Base-by-base conservation (phyloP, 805 yeast species). In the Kodamaea kaohsiungensis region DNA sequence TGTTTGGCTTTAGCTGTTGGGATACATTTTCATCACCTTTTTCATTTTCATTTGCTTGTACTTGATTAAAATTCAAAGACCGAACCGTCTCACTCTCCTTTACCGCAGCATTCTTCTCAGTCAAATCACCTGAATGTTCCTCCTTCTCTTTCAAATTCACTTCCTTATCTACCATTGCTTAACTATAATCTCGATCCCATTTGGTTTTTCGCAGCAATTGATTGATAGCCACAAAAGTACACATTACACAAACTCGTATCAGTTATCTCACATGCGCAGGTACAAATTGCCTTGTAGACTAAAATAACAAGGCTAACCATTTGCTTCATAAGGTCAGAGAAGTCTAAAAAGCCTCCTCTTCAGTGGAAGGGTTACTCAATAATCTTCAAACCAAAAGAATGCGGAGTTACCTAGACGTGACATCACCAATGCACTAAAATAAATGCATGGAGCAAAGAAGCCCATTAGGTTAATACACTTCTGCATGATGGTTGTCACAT, bases 181-280 rank as follows among this genome's bases (percentile, higher is more conserved):
- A 2, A 27, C 39, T 6, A 22, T 4, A 22, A 30, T 18, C 15
- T 15, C 7, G 25, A 25, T 15, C 30, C 22, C 8, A 4, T 15
- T 46, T 16, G 22, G n/a, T 38, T 19, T 48, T 48, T 48, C 45
- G 51, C 51, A 48, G 51, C 51, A 38, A 48, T 48, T 48, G 18
- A 15, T 10, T 8, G 39, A 30, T 30, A 30, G 7, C 37, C 45
- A 48, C 51, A 48, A 48, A 48, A 39, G 25, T n/a, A 38, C 51
- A 48, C 40, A 30, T 22, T 15, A 48, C 45, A 48, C 51, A 38
- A 46, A 43, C 9, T 25, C 8, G 25, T 2, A 2, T 16, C 47
- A 25, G 22, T 4, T n/a, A 7, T 42, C 46, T 40, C 45, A 40
- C 45, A 40, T 40, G 45, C 45, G 45, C 45, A 40, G 45, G 45